Base-by-base conservation (phyloP, 2,329 filamentous ascomycete genomes). In the Nannizzia gypsea region DNA sequence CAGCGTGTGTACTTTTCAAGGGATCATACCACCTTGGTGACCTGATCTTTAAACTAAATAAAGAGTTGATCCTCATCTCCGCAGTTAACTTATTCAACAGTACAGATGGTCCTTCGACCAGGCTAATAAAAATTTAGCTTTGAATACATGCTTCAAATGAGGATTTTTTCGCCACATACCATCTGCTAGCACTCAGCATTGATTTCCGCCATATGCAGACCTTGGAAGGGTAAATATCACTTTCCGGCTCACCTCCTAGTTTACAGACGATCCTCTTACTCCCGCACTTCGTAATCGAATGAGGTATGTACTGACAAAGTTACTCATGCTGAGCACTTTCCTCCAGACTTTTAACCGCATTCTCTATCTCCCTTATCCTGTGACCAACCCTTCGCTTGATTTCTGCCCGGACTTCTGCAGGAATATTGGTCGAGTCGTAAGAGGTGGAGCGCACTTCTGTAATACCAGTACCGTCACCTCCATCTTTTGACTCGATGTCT, bases 351-450 rank as follows among this genome's bases (percentile, higher is more conserved):
- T 71, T 65, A 59, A 78, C 72, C 20, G 74, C 77, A 70, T 69
- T 71, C 63, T 72, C 71, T 69, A 79, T 70, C 67, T 79, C 77
- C 65, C 77, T 68, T 59, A 79, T 68, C 66, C 76, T 67, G 63
- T 74, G 71, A 15, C 74, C 76, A 64, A 79, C 70, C 62, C 76
- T 68, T 63, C 66, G 72, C 62, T 68, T 72, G 34, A 79, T 72
- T 66, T 78, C 74, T 58, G 74, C 74, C 36, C 70, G 69, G 38
- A 74, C 67, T 20, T 63, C 67, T 6, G 61, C 58, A 11, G 59
- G 50, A 15, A 75, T 61, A 42, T 65, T 63, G n/a, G 58, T 62
- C 2, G 72, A 67, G 63, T 74, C 64, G 63, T 70, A 70, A 50
- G 65, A 67, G 9, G 71, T 70, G 58, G 69, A 64, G 6, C 75